Conservation (phyloP, 2,329 filamentous ascomycete species). For the Calonectria pteridis region DNA sequence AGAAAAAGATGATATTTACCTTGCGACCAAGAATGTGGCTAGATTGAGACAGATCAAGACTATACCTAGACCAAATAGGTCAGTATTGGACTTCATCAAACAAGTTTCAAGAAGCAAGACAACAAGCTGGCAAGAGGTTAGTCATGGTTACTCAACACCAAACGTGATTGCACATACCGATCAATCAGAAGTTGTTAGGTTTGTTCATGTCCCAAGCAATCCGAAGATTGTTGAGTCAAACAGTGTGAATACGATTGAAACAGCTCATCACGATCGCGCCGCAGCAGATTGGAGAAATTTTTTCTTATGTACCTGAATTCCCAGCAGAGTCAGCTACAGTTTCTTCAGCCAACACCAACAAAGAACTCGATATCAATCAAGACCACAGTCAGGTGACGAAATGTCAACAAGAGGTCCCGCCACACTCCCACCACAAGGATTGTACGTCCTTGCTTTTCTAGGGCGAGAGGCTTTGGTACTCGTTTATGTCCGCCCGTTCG, state of each 20-base stretch:
- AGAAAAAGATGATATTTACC: constrained; percentile 27
- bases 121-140: constrained; percentile 28
- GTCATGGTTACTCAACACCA: neutral
- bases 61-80: constrained; percentile 30
- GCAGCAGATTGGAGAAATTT: constrained; percentile 33
- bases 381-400: constrained; percentile 72
- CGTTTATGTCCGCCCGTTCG: constrained; percentile 78
- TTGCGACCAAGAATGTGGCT: neutral
- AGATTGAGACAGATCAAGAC: neutral
- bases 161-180: constrained; percentile 50
- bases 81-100: constrained; percentile 24
- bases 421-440: constrained; percentile 65
- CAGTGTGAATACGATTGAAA: constrained; percentile 69
- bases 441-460: constrained; percentile 72
- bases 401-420: constrained; percentile 72
- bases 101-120: neutral
- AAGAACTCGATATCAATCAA: constrained; percentile 46
- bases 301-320: constrained; percentile 51
- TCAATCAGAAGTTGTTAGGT: constrained; percentile 66
- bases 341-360: constrained; percentile 41
- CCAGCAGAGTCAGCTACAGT: constrained; percentile 47
- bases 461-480: constrained; percentile 62
- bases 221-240: constrained; percentile 61
- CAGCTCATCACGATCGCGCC: constrained; percentile 60
- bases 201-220: constrained; percentile 65